Percentiles rank a stretch among this genome's conserved stretches.
phyloP scores from a whole-genome alignment of 108 stramenopile genomes.

The Skeletonema grethae region DNA sequence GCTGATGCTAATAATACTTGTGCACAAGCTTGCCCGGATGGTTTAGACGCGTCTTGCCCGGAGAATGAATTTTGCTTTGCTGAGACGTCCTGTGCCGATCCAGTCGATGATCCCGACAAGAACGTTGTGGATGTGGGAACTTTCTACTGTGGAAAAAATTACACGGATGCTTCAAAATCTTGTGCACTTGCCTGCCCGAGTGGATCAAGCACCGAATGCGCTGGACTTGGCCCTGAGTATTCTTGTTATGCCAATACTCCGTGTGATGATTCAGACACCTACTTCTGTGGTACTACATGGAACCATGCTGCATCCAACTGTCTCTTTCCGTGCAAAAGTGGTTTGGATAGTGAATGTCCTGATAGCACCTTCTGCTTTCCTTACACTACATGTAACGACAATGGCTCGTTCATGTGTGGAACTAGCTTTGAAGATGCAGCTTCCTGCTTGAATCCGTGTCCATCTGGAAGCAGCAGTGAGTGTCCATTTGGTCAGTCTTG shows the following conservation, averaged over 20 bases:
- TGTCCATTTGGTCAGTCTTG: slow-evolving; percentile 78
- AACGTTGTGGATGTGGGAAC: slow-evolving; percentile 25
- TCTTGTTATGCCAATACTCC: slow-evolving; percentile 49
- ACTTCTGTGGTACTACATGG: slow-evolving; percentile 84
- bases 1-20: slow-evolving; percentile 43
- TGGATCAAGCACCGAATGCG: slow-evolving; percentile 42
- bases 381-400: slow-evolving; percentile 43
- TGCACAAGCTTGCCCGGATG: slow-evolving; percentile 35
- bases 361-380: slow-evolving; percentile 50
- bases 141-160: slow-evolving; percentile 48
- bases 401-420: slow-evolving; percentile 50
- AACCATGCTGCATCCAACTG: slow-evolving; percentile 78
- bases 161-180: slow-evolving; percentile 39
- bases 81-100: slow-evolving; percentile 38
- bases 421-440: slow-evolving; percentile 52
- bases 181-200: slow-evolving; percentile 49
- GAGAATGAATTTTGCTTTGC: slow-evolving; percentile 33
- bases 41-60: slow-evolving; percentile 37
- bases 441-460: slow-evolving; percentile 57
- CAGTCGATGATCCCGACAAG: neutral
- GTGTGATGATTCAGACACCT: slow-evolving; percentile 46
- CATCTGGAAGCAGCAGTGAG: slow-evolving; percentile 61
- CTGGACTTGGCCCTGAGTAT: slow-evolving; percentile 42
- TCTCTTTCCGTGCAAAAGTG: slow-evolving; percentile 67
- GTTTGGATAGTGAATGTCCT: slow-evolving; percentile 66